Evolutionary conservation across 805 yeast species (phyloP).

Genomic region (Sporopachydermia quercuum): DNA sequence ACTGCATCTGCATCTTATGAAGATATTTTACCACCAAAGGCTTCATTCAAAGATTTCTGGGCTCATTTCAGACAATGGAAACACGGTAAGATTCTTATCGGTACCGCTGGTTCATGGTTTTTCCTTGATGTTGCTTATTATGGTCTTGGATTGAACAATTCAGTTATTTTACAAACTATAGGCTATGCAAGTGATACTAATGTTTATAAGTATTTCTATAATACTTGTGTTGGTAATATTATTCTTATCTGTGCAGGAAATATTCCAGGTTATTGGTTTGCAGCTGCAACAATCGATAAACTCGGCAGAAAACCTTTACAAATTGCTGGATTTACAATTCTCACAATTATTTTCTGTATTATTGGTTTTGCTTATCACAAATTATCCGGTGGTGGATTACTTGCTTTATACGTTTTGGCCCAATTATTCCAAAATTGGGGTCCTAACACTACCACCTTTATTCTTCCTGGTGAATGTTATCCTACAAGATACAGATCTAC

Average conservation of each 20-base stretch:
- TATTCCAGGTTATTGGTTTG: slow-evolving; percentile 84
- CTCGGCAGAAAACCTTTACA: slow-evolving; percentile 81
- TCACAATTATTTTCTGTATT: slow-evolving; percentile 59
- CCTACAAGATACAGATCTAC: slow-evolving; percentile 94
- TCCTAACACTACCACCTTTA: slow-evolving; percentile 85
- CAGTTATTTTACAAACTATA: slow-evolving; percentile 64
- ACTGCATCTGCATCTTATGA: slow-evolving; percentile 10
- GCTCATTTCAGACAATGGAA: slow-evolving; percentile 74
- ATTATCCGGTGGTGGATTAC: slow-evolving; percentile 46
- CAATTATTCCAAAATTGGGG: slow-evolving; percentile 89
- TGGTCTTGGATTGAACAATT: slow-evolving; percentile 76
- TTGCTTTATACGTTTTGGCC: slow-evolving; percentile 64
- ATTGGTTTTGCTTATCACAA: slow-evolving; percentile 78
- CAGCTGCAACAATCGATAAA: slow-evolving; percentile 66
- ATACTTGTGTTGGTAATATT: slow-evolving; percentile 83
- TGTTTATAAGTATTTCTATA: slow-evolving; percentile 55
- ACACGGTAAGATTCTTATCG: slow-evolving; percentile 67
- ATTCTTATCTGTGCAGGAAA: slow-evolving; percentile 91
- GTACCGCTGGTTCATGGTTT: slow-evolving; percentile 90
- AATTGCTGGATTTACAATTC: slow-evolving; percentile 54
- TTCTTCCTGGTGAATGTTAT: slow-evolving; percentile 82
- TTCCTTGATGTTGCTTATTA: slow-evolving; percentile 81
- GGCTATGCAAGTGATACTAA: slow-evolving; percentile 66
- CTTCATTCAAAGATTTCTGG: slow-evolving; percentile 61
- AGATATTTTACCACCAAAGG: slow-evolving; percentile 51